Base-by-base conservation (phyloP, 768 basidiomycete species). In the Austroboletus festivus region DNA sequence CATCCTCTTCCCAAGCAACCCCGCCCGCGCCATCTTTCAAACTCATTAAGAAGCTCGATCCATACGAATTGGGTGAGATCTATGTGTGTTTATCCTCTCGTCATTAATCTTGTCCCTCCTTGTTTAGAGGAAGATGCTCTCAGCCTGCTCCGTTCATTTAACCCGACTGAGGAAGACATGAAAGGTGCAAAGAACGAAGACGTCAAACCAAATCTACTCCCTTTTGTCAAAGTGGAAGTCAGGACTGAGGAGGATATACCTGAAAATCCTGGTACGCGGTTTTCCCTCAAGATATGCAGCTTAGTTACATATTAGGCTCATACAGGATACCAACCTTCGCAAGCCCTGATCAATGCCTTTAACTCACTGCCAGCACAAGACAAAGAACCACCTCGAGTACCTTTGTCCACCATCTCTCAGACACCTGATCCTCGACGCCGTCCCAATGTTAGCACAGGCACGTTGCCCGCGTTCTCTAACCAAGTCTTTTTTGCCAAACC, bases 41-140 rank as follows among this genome's bases (percentile, higher is more conserved):
- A 37, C 51, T 59, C 16, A 19, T 63, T 30, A 65, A 53, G 38
- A 65, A 65, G 35, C 31, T 63, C 3, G 66, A 68, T 42, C 64
- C 64, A 0, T 68, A 65, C 5, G 63, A 66, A 31, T 21, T 64
- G 18, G 66, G 66, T 54, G 16, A 41, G 40, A 4, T 34, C 5
- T 11, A 3, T 15, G 2, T 4, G 3, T 19, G 20, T 16, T 33
- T 1, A 2, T 38, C 6, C 30, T 18, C 10, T 3, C 13, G 40
- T 8, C 3, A 11, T 34, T 38, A 5, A 2, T 24, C 21, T 33
- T 37, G 5, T 10, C 18, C 10, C 5, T 45, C 1, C 1, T 34
- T 26, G 5, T 6, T 15, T 20, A 68, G 64, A 68, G 1, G 65
- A 68, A 34, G 59, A 63, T 4, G 56, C 64, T 11, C 30, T 52